Conservation (phyloP, 345 rosid genomes). For the Streptanthus diversifolius region DNA sequence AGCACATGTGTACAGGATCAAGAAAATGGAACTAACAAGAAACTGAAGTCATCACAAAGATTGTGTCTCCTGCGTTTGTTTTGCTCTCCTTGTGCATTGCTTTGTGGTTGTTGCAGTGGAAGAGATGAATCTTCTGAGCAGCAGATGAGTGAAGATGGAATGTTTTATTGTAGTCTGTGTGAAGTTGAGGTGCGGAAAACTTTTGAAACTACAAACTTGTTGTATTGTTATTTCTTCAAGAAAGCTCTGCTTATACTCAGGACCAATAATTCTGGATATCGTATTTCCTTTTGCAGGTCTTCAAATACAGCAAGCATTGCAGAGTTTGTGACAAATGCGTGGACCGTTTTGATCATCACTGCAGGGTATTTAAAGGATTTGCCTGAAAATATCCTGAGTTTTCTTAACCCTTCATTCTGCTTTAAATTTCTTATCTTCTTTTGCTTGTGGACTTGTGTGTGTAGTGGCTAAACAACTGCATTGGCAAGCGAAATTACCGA, state of each 20-base stretch:
- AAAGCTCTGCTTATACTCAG: not conserved
- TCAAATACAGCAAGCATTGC: slow-evolving; percentile 96
- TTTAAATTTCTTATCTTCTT: slow-evolving; percentile 17
- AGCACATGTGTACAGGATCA: slow-evolving; percentile 41
- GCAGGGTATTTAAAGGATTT: slow-evolving; percentile 60
- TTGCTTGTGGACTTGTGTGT: slow-evolving; percentile 29
- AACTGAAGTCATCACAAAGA: slow-evolving; percentile 33
- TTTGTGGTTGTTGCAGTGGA: slow-evolving; percentile 54
- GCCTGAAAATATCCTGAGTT: not conserved
- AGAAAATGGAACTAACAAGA: slow-evolving; percentile 35
- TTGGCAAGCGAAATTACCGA: slow-evolving; percentile 80
- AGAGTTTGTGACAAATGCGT: slow-evolving; percentile 98
- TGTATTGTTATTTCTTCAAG: not conserved
- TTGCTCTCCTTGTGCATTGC: slow-evolving; percentile 61
- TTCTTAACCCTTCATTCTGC: not conserved
- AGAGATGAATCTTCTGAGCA: slow-evolving; percentile 63
- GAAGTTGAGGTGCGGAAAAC: slow-evolving; percentile 77
- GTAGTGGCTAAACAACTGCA: slow-evolving; percentile 97
- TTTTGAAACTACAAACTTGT: not conserved
- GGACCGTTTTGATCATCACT: slow-evolving; percentile 88
- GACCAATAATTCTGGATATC: not conserved
- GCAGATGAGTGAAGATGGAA: slow-evolving; percentile 84
- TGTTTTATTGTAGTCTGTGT: slow-evolving; percentile 96
- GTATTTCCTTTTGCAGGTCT: slow-evolving; percentile 52
- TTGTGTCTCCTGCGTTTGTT: slow-evolving; percentile 47